phyloP scores from a whole-genome alignment of 139 green algal species.

The Pleodorina starrii region DNA sequence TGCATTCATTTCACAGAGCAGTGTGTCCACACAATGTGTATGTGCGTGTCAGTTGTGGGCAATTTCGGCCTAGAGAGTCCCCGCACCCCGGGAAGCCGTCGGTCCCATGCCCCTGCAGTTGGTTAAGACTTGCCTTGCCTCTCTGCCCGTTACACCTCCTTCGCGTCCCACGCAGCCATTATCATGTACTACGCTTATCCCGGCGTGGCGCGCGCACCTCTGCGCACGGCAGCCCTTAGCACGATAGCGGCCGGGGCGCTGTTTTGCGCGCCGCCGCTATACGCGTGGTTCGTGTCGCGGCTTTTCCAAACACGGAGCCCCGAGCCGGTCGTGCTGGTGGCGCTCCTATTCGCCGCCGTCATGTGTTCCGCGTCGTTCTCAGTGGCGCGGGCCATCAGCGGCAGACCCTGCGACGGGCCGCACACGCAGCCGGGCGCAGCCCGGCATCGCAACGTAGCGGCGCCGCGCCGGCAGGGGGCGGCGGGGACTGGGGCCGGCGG shows the following conservation, averaged over 20 bases:
- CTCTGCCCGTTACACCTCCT: too few species aligned
- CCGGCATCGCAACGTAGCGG: neutral
- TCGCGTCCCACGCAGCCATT: too few species aligned
- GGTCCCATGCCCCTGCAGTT: too few species aligned
- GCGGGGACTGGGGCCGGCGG: neutral
- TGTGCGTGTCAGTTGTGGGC: too few species aligned
- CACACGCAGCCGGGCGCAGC: neutral
- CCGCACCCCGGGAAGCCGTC: too few species aligned
- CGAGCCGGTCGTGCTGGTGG: slow-evolving; percentile 8
- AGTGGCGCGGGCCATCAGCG: neutral
- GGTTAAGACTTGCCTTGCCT: too few species aligned
- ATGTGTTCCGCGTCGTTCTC: neutral
- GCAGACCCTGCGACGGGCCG: neutral
- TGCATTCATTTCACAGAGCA: too few species aligned
- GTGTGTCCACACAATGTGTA: too few species aligned
- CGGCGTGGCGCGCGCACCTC: neutral
- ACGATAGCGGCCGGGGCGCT: neutral
- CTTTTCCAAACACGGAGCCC: neutral
- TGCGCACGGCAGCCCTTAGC: neutral
- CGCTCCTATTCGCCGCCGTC: neutral
- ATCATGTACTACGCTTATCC: too few species aligned
- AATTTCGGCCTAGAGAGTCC: too few species aligned
- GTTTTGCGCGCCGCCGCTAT: neutral
- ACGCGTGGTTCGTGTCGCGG: neutral
- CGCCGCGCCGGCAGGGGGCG: neutral